Evolutionary conservation across 2,329 filamentous ascomycete species (phyloP).

Genomic region (Fusarium nematophilum): DNA sequence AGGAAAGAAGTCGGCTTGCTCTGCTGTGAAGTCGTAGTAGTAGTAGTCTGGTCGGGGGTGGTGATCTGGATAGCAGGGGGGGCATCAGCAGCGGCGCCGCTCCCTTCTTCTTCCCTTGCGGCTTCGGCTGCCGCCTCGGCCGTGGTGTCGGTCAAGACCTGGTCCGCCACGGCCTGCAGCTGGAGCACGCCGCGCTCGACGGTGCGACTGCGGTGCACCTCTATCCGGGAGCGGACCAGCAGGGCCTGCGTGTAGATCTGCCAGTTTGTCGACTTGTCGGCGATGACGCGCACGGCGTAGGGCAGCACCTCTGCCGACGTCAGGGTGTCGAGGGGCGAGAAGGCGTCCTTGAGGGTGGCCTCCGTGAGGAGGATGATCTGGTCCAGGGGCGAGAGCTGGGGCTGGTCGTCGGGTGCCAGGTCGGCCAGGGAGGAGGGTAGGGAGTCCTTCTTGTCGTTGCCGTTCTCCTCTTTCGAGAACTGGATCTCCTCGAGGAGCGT

Average conservation of each 20-base stretch:
- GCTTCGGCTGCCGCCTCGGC: conserved; percentile 47
- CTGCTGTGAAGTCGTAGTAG: conserved; percentile 27
- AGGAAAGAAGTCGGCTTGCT: conserved; percentile 80
- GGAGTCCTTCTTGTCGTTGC: conserved; percentile 49
- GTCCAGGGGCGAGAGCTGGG: conserved; percentile 83
- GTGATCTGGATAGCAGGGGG: conserved; percentile 62
- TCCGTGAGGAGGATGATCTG: conserved; percentile 92
- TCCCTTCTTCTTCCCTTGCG: conserved; percentile 36
- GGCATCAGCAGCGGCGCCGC: conserved; percentile 50
- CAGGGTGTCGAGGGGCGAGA: conserved; percentile 82
- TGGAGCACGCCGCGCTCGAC: conserved; percentile 91
- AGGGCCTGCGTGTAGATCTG: conserved; percentile 96
- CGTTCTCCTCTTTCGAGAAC: conserved; percentile 70
- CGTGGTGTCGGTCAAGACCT: conserved; percentile 87
- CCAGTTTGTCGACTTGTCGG: conserved; percentile 94
- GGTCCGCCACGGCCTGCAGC: conserved; percentile 93
- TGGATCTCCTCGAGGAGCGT: conserved; percentile 89
- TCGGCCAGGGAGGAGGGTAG: conserved; percentile 72
- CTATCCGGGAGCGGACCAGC: conserved; percentile 88
- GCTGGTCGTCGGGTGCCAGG: conserved; percentile 83
- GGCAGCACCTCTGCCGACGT: conserved; percentile 95
- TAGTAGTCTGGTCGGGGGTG: conserved; percentile 48
- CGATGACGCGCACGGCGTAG: conserved; percentile 87
- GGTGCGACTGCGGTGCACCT: conserved; percentile 87
- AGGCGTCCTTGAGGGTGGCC: conserved; percentile 87